A percentile compares a stretch with the other conserved stretches of the same genome.
These are phyloP conservation scores for Solanum hybrid DNA, from an alignment of 305 asterid genomes.

Conservation along the genomic window DNA sequence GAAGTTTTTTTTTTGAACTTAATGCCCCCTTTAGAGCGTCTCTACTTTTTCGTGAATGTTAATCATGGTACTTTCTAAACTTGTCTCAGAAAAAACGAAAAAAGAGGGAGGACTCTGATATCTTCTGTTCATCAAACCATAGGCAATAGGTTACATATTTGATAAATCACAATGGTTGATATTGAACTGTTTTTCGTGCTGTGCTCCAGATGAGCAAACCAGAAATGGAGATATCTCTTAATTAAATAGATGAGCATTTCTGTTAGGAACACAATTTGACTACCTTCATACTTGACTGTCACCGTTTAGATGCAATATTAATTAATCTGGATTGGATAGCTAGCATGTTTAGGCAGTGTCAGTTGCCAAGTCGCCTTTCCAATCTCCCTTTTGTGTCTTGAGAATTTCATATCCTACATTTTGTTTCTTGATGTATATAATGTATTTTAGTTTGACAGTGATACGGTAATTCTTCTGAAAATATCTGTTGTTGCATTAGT, in stretches of 20 bases:
- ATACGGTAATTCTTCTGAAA: background rate
- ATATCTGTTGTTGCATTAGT: background rate
- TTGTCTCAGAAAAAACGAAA: background rate
- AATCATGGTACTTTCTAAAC: background rate
- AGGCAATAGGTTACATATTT: background rate
- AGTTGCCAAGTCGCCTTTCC: background rate
- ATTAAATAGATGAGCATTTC: background rate
- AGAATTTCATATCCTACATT: background rate
- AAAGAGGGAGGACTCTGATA: background rate
- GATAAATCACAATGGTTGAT: background rate
- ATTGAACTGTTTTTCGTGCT: background rate
- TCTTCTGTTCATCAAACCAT: background rate
- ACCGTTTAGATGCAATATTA: background rate
- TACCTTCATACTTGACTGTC: background rate
- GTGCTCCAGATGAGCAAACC: background rate
- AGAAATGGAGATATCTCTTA: background rate
- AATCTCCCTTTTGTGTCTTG: background rate
- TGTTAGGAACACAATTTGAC: background rate
- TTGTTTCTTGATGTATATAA: background rate
- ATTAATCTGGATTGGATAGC: background rate
- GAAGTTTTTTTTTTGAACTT: conserved; percentile 7
- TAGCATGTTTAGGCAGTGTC: background rate
- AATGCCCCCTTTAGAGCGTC: background rate
- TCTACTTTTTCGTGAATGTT: background rate
- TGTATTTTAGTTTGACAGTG: background rate